phyloP scores from a whole-genome alignment of 2,329 filamentous ascomycete genomes.

The Cladosporium austrohemisphaericum region DNA sequence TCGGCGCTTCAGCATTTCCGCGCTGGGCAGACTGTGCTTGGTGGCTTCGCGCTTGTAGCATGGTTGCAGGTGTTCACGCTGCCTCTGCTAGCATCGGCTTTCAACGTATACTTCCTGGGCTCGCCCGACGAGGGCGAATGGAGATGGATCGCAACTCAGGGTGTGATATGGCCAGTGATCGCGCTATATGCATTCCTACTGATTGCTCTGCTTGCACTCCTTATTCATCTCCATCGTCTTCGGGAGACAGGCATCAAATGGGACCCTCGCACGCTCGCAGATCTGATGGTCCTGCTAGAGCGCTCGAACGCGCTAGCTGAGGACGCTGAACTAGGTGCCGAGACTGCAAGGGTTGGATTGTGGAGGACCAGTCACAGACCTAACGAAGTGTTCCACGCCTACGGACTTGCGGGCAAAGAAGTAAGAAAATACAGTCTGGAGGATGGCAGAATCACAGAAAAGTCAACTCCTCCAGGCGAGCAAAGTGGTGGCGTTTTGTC shows the following conservation, averaged over 20 bases:
- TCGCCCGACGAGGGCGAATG: conserved; percentile 58
- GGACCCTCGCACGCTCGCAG: conserved; percentile 79
- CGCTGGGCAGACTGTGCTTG: conserved; percentile 64
- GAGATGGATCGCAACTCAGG: conserved; percentile 76
- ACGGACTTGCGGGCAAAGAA: conserved; percentile 61
- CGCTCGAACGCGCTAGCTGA: conserved; percentile 73
- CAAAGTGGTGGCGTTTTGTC: neutral
- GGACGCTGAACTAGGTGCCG: conserved; percentile 61
- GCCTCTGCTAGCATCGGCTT: conserved; percentile 74
- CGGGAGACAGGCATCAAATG: conserved; percentile 71
- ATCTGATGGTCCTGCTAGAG: conserved; percentile 73
- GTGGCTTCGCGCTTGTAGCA: conserved; percentile 61
- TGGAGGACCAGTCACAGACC: conserved; percentile 68
- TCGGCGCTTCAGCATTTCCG: conserved; percentile 51
- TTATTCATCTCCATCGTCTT: conserved; percentile 59
- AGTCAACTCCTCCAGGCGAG: conserved; percentile 17
- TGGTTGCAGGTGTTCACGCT: conserved; percentile 79
- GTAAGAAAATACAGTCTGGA: conserved; percentile 50
- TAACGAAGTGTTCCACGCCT: conserved; percentile 69
- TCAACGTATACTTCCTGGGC: conserved; percentile 62
- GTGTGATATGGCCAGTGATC: conserved; percentile 73
- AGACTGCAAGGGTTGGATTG: conserved; percentile 68
- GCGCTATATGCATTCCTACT: conserved; percentile 68
- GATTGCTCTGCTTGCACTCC: conserved; percentile 54
- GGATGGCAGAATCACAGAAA: conserved; percentile 47